Percentiles rank a stretch among this genome's conserved stretches.
phyloP scores from a whole-genome alignment of 2,329 filamentous ascomycete species.

The Pseudogymnoascus sp. region DNA sequence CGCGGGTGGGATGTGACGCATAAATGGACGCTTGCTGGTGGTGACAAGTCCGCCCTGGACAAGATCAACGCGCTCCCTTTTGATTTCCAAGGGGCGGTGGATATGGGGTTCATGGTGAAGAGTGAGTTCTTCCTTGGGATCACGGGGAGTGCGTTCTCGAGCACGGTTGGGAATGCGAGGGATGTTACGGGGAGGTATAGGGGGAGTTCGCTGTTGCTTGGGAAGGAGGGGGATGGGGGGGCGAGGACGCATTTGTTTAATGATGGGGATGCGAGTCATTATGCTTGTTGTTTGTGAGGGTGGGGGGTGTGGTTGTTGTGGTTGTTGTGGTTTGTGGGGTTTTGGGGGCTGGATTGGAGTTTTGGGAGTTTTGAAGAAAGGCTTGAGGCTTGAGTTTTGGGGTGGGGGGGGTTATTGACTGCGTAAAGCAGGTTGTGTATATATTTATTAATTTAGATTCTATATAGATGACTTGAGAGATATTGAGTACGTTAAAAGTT shows the following conservation, averaged over 20 bases:
- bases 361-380: not conserved
- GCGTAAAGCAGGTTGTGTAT: not conserved
- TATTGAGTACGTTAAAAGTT: not conserved
- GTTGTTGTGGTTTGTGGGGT: not conserved
- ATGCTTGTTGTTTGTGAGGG: slow-evolving; percentile 29
- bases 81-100: slow-evolving; percentile 31
- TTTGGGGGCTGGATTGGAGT: not conserved
- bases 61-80: slow-evolving; percentile 27
- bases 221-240: slow-evolving; percentile 23
- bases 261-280: slow-evolving; percentile 26
- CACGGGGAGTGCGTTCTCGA: slow-evolving; percentile 30
- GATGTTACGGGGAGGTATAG: slow-evolving; percentile 30
- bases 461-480: not conserved
- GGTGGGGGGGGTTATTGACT: not conserved
- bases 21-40: slow-evolving; percentile 27
- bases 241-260: slow-evolving; percentile 30
- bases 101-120: slow-evolving; percentile 29
- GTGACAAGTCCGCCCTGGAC: slow-evolving; percentile 17
- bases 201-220: slow-evolving; percentile 26
- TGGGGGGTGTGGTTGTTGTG: too few relatives aligned
- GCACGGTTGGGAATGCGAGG: slow-evolving; percentile 28
- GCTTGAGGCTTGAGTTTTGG: not conserved
- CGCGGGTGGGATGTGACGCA: slow-evolving; percentile 31
- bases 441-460: not conserved
- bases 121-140: slow-evolving; percentile 30